Evolutionary conservation across 2,329 filamentous ascomycete species (phyloP), one percentile per base, ranked within the genome.

Genomic region (Botryotinia calthae): DNA sequence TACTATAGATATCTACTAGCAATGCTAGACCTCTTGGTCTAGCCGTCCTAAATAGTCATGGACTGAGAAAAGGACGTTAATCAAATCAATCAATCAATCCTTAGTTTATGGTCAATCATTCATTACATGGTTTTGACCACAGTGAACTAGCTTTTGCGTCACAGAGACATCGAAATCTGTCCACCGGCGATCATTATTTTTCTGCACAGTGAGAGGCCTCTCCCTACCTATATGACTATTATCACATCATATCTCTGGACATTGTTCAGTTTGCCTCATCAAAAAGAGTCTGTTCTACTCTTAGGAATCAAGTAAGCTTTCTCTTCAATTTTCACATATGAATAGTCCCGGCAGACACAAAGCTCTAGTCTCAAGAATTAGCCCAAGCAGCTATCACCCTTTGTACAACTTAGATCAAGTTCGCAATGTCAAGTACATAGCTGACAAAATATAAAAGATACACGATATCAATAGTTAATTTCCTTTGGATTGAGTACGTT

Each of bases 221-320:
- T 0, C 14, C n/a, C n/a, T 28, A 8, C 14, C n/a, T 54, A 28
- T 28, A 7, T 0, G 3, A 28, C n/a, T 18, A 18, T 28, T 4
- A 18, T 2, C 14, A 2, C n/a, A 54, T 54, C 2, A 18, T 1
- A 4, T 28, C 3, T 6, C 14, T 16, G 14, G 2, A 8, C 2
- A 14, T 28, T 28, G 5, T 28, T 3, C 10, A 28, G 14, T 28
- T 8, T 54, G 0, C 6, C 5, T 1, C 3, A 54, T 28, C 0
- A 28, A 16, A 14, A 54, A 2, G 1, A 2, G 7, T 16, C 51
- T 54, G 25, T 18, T 16, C 6, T 54, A 16, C 25, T 54, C 10
- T 28, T 16, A 54, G 25, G 14, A 28, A 28, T 16, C 1, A 54
- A 54, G 25, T 54, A 28, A 28, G 25, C 14, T 18, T 54, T 28